These are phyloP conservation scores for Stephanodiscus triporus DNA, from an alignment of 108 stramenopile species.

Conservation along the genomic window DNA sequence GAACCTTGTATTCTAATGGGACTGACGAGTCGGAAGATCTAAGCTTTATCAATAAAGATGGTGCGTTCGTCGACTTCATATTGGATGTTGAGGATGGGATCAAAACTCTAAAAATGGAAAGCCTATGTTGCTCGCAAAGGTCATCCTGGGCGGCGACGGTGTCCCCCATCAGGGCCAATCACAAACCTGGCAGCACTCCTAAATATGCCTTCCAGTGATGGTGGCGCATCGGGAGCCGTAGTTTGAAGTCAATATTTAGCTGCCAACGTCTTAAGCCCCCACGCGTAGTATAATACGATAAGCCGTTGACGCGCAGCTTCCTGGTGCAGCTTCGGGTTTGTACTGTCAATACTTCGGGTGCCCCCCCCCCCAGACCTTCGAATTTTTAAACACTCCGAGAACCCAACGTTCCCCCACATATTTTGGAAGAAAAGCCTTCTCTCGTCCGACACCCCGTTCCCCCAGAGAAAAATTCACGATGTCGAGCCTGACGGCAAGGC, in stretches of 20 bases:
- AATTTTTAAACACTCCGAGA: background rate
- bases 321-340: no score
- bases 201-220: background rate
- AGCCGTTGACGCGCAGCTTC: no score
- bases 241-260: background rate
- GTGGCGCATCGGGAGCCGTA: background rate
- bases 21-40: conserved; percentile 18
- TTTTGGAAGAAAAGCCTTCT: no score
- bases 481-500: conserved; percentile 64
- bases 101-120: conserved; percentile 19
- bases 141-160: background rate
- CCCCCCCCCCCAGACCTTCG: no score
- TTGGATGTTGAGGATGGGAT: conserved; percentile 29
- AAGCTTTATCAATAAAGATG: conserved; percentile 5
- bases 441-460: background rate
- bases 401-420: background rate
- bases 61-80: conserved; percentile 15
- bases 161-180: background rate
- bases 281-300: background rate
- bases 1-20: background rate
- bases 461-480: conserved; percentile 2
- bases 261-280: background rate
- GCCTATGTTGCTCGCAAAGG: conserved; percentile 14
- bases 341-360: no score
- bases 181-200: background rate